These are phyloP conservation scores for Thelonectria blattea DNA, from an alignment of 2,329 filamentous ascomycete genomes.

Conservation along the genomic window DNA sequence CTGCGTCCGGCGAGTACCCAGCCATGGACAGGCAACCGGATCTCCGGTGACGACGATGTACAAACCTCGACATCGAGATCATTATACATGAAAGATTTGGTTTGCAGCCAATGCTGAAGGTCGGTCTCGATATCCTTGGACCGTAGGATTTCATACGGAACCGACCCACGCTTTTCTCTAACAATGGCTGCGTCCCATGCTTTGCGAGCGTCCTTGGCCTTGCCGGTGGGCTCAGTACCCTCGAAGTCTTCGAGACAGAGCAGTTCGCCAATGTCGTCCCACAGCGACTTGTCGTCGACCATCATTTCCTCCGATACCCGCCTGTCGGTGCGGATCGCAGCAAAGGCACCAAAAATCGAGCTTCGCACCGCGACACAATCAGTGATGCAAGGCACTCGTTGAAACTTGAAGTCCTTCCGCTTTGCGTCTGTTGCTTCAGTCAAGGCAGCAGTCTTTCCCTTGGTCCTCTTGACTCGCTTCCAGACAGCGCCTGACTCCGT, in stretches of 20 bases:
- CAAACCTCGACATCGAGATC: slow-evolving; percentile 54
- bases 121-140: slow-evolving; percentile 72
- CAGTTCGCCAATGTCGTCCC: slow-evolving; percentile 75
- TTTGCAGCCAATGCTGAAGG: slow-evolving; percentile 56
- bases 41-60: slow-evolving; percentile 68
- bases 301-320: slow-evolving; percentile 75
- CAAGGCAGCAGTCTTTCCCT: slow-evolving; percentile 71
- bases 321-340: slow-evolving; percentile 83
- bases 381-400: slow-evolving; percentile 86
- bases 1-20: slow-evolving; percentile 82
- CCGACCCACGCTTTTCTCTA: slow-evolving; percentile 55
- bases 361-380: slow-evolving; percentile 84
- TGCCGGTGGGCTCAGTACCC: slow-evolving; percentile 45
- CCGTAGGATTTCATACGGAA: slow-evolving; percentile 61
- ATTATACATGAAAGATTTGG: slow-evolving; percentile 47
- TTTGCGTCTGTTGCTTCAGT: slow-evolving; percentile 60
- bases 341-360: slow-evolving; percentile 88
- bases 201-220: slow-evolving; percentile 49
- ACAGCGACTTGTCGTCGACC: slow-evolving; percentile 71
- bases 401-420: slow-evolving; percentile 93
- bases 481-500: slow-evolving; percentile 93
- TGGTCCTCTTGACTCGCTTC: slow-evolving; percentile 82
- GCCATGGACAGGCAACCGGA: slow-evolving; percentile 80
- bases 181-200: slow-evolving; percentile 41
- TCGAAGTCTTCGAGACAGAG: slow-evolving; percentile 70